Percentiles rank a stretch among this genome's conserved stretches.
phyloP scores from a whole-genome alignment of 1,139 yeast species.

The Scheffersomyces segobiensis region DNA sequence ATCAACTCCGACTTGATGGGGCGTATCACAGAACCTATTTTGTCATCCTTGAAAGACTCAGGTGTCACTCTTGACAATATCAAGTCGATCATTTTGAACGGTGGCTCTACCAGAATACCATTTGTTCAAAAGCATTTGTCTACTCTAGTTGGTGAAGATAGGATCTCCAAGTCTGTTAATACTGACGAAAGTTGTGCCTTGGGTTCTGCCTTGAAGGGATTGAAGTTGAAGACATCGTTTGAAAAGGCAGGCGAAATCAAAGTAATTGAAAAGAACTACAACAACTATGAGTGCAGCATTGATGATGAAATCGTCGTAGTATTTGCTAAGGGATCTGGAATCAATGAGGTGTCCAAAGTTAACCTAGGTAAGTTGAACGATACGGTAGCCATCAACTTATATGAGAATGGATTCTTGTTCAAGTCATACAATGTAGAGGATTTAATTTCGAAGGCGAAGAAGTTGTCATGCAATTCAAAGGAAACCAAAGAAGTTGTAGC shows the following conservation, averaged over 20 bases:
- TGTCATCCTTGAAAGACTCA: constrained; percentile 44
- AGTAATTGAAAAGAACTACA: constrained; percentile 57
- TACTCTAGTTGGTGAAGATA: constrained; percentile 57
- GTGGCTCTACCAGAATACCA: constrained; percentile 93
- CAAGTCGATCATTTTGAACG: constrained; percentile 75
- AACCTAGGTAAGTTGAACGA: constrained; percentile 34
- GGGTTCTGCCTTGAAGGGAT: constrained; percentile 85
- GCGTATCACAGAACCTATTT: constrained; percentile 56
- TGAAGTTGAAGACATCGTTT: constrained; percentile 45
- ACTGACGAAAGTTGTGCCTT: constrained; percentile 94
- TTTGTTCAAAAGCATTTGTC: constrained; percentile 65
- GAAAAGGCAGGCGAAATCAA: constrained; percentile 62
- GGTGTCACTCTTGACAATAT: constrained; percentile 40
- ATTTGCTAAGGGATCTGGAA: constrained; percentile 43
- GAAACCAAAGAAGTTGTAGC: constrained; percentile 36
- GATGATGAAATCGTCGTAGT: constrained; percentile 36
- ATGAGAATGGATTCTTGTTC: constrained; percentile 55
- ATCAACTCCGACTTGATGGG: constrained; percentile 43
- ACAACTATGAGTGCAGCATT: constrained; percentile 39
- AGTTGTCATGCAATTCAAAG: constrained; percentile 45
- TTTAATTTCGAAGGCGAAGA: constrained; percentile 35
- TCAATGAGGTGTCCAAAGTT: constrained; percentile 28
- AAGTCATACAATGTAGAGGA: constrained; percentile 35
- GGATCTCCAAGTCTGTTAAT: constrained; percentile 83
- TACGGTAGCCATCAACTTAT: constrained; percentile 43